A percentile compares a stretch with the other conserved stretches of the same genome.
phyloP scores from a whole-genome alignment of 441 rosid genomes.

The Eruca vesicaria region DNA sequence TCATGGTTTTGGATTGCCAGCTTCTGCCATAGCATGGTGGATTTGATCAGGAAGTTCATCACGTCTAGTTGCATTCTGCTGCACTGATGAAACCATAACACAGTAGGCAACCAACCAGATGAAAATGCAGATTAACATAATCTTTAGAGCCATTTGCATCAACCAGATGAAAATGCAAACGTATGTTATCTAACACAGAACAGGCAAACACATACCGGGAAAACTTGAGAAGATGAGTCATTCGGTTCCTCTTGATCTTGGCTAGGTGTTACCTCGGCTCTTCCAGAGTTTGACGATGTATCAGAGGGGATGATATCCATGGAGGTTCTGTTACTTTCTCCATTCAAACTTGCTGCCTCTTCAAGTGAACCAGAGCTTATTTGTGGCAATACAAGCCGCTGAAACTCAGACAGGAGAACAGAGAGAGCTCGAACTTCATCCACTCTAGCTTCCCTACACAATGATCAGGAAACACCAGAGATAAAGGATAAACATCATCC shows the following conservation, averaged over 20 bases:
- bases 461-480: constrained; percentile 13
- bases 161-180: neutral
- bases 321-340: constrained; percentile 29
- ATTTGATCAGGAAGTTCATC: constrained; percentile 50
- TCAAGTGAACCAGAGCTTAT: constrained; percentile 7
- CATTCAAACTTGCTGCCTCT: constrained; percentile 29
- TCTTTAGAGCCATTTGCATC: neutral
- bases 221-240: constrained; percentile 50
- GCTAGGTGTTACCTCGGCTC: neutral
- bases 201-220: constrained; percentile 48
- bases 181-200: neutral
- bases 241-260: constrained; percentile 27
- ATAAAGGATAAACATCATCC: constrained; percentile 3
- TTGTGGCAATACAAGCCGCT: constrained; percentile 38
- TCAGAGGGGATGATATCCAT: constrained; percentile 8
- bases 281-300: neutral
- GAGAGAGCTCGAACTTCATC: constrained; percentile 48
- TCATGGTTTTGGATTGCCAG: constrained; percentile 46
- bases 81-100: constrained; percentile 35
- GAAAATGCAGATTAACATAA: neutral
- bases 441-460: constrained; percentile 50
- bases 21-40: constrained; percentile 53
- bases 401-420: constrained; percentile 36
- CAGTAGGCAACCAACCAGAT: constrained; percentile 14
- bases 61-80: constrained; percentile 45